Evolutionary conservation across 257 asterid genomes (phyloP).

Genomic region (Solanum rostratum): DNA sequence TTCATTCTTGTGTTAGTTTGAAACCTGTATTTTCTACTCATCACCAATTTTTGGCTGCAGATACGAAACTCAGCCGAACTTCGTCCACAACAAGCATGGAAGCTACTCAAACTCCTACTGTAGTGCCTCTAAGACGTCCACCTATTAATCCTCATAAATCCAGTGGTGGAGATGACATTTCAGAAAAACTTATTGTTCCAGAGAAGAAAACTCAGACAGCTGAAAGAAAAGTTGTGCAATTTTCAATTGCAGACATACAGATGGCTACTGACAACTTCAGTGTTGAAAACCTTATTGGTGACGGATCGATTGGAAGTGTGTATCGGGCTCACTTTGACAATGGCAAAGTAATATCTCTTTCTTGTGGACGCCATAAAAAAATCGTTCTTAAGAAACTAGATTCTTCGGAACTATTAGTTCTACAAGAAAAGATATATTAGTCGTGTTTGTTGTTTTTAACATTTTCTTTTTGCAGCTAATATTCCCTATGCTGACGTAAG

Average conservation of each 20-base stretch:
- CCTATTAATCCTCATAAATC: constrained; percentile 66
- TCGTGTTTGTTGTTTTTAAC: neutral
- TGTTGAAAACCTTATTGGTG: constrained; percentile 71
- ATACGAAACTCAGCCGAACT: constrained; percentile 37
- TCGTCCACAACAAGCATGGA: constrained; percentile 30
- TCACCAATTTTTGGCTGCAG: constrained; percentile 18
- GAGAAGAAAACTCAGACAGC: constrained; percentile 44
- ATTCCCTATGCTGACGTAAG: neutral
- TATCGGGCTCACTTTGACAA: constrained; percentile 69
- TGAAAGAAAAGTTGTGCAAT: constrained; percentile 43
- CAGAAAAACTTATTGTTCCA: constrained; percentile 42
- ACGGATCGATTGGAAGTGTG: constrained; percentile 89
- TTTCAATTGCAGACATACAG: constrained; percentile 79
- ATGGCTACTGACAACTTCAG: constrained; percentile 83
- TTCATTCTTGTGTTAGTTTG: neutral
- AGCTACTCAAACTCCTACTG: constrained; percentile 46
- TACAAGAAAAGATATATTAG: neutral
- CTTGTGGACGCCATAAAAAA: neutral
- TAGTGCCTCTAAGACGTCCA: constrained; percentile 63
- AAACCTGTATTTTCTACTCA: neutral
- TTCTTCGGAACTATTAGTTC: neutral
- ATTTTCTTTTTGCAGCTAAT: neutral
- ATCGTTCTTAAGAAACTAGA: neutral
- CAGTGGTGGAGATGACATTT: constrained; percentile 56
- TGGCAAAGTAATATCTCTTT: constrained; percentile 45